Conservation (phyloP, 768 basidiomycete genomes). For the Strobilomyces confusus region DNA sequence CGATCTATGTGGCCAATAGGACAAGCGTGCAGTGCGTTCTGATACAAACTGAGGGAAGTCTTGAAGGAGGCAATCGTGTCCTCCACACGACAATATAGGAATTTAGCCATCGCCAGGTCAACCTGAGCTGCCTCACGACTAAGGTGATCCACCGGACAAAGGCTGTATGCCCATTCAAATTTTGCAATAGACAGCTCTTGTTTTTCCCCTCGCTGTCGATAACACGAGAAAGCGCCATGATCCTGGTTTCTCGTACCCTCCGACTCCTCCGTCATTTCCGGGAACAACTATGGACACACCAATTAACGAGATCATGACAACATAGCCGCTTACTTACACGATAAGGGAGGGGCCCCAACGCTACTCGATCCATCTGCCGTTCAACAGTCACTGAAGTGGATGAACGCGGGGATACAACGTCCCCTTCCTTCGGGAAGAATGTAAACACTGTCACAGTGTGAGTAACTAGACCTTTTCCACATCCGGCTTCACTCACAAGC, state of each 20-base stretch:
- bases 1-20: background rate
- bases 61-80: background rate
- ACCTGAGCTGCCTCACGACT: background rate
- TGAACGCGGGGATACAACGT: background rate
- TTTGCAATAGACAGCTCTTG: background rate
- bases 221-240: background rate
- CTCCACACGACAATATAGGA: background rate
- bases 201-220: background rate
- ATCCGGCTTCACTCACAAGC: background rate
- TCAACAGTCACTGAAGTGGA: background rate
- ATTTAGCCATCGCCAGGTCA: background rate
- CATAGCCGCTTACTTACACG: background rate
- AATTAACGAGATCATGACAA: background rate
- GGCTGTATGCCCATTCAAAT: background rate
- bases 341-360: background rate
- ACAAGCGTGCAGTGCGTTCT: background rate
- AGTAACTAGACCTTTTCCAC: background rate
- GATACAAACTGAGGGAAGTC: background rate
- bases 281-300: background rate
- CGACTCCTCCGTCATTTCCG: background rate
- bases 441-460: background rate
- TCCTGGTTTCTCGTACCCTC: background rate
- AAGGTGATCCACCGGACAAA: background rate
- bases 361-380: background rate
- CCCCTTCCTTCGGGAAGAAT: background rate